Base-by-base conservation (phyloP, 2,329 filamentous ascomycete species). In the Hypoxylon sp. region DNA sequence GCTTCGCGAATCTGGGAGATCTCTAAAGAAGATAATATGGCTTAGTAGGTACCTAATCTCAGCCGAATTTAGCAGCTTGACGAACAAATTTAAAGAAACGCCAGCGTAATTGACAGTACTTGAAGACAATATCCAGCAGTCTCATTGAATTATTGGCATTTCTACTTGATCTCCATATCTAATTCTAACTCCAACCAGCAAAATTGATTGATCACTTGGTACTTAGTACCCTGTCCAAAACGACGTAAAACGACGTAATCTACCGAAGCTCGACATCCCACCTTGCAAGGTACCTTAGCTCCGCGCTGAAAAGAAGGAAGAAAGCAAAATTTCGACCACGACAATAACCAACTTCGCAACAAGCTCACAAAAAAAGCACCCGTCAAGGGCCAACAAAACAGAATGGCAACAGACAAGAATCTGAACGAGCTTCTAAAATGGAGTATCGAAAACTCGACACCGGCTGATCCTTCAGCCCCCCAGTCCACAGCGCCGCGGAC, bases 371-470 rank as follows among this genome's bases (percentile, higher is more conserved):
- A 58, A 58, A 31, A 54, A 46, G 37, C 2, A 21, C 31, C 32
- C 10, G 37, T 35, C 31, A 37, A 67, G 31, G 19, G 42, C 37
- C 57, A 35, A 37, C 53, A 32, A 59, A 46, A 58, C 53, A 68
- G 65, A 58, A 75, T 75, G 84, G 79, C 77, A 85, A 85, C 85
- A 87, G 81, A 89, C 86, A 79, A 85, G 65, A 80, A 86, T 72
- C 86, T 95, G 78, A 94, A 93, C 82, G 86, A 89, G 61, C 90
- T 95, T 80, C 88, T 96, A 67, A 91, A 92, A 86, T 96, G 93
- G 93, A 86, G 90, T 75, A 85, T 87, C 74, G 82, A 86, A 75
- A 84, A 86, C 78, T 80, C 82, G 19, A 63, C 72, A 2, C 54
- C 68, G 29, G 42, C 75, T 35, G 69, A 76, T 70, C 68, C 78